Base-by-base conservation (phyloP, 441 rosid genomes). In the Geranium incanum region DNA sequence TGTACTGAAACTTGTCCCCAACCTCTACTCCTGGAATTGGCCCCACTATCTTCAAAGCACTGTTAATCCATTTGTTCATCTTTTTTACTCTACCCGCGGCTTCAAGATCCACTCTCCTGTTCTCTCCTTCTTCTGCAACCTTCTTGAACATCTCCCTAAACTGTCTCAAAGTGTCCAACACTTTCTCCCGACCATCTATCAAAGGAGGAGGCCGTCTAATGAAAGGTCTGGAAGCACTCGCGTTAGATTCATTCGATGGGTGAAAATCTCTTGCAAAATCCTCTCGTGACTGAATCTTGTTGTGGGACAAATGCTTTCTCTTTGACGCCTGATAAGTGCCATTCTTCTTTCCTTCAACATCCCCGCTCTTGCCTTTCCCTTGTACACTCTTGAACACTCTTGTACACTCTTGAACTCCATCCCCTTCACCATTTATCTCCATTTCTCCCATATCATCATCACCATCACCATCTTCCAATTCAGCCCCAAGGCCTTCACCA, bases 1-100 rank as follows among this genome's bases (percentile, higher is more conserved):
- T 39, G 60, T 75, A 71, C 9, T 2, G 36, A 43, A 75, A 75
- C 23, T n/a, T 75, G 68, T 75, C 78, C 2, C 74, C 78, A 1
- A 75, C 65, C 12, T 71, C 15, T n/a, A 75, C 68, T 41, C 78
- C 78, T 21, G 74, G 78, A 18, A 75, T 74, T n/a, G 2, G 13
- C 6, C 78, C 78, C 0, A 71, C 63, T 55, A 55, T 60, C 28
- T 75, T 69, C 18, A 5, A 16, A 36, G 16, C 9, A 5, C n/a
- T 19, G 13, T 75, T 68, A 33, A 41, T 55, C 15, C 23, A 19
- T 39, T 13, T 67, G 39, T 12, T 1, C 23, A 6, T 57, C 3
- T 55, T 43, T 66, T 66, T 70, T 45, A 75, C 21, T 4, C 18
- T 36, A 7, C n/a, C 67, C 6, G 67, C 68, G 11, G 70, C 78